Evolutionary conservation across 176 grass and related monocot genomes (phyloP), one percentile per base, ranked within the genome.

Genomic region (Eleusine coracana): DNA sequence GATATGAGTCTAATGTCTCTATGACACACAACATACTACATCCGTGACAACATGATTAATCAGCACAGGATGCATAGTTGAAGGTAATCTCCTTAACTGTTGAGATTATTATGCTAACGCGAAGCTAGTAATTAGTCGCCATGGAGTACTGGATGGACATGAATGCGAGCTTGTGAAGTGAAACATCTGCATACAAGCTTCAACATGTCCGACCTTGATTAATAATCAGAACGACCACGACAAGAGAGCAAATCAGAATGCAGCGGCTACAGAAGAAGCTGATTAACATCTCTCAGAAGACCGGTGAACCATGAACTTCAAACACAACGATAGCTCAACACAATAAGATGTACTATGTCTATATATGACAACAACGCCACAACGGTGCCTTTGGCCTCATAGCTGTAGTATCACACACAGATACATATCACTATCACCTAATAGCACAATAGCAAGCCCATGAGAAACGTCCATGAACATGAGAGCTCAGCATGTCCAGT

Each of bases 311-410:
- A 63, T 45, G 18, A 83, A 25, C 42, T 73, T 66, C 9, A 74
- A 62, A 45, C 84, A 83, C 75, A 71, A 83, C 62, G 62, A 83
- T 80, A 48, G 36, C 67, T 61, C 40, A 51, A 68, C 70, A 84
- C 4, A 65, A 70, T 48, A 83, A 37, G 51, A 79, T 86, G 56
- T 7, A 54, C 48, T 76, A 3, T 18, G 20, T 25, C 6, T 7
- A 70, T 68, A 59, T 59, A 56, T 59, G 21, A 78, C 7, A 51
- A 20, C 14, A 55, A 70, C 1, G 15, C 7, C 41, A 20, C 14
- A 46, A 63, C 1, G 15, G 41, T 4, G 34, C 41, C 79, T 79
- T 60, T 51, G 70, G 75, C 50, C 7, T 17, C 31, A 61, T 25
- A 20, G 64, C 36, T n/a, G 39, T 8, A 48, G 62, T 0, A 3